Percentiles rank a stretch among this genome's conserved stretches.
Conservation (phyloP, 2,329 filamentous ascomycete species). For the Capronia epimyces region DNA sequence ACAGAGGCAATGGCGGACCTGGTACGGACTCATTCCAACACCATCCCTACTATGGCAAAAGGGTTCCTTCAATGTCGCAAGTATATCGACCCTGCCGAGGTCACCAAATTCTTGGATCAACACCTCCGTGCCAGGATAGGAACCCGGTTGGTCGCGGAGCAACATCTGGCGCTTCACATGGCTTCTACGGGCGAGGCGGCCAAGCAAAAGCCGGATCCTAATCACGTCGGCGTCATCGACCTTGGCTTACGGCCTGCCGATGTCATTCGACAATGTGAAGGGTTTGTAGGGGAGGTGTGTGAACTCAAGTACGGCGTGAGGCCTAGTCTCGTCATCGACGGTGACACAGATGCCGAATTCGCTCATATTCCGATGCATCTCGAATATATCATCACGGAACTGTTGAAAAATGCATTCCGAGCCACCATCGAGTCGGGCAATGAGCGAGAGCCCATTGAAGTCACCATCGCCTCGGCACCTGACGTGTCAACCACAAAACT, state of each 20-base stretch:
- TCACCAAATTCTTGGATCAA: slow-evolving; percentile 88
- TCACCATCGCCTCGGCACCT: slow-evolving; percentile 76
- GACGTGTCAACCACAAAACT: slow-evolving; percentile 40
- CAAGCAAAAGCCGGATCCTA: slow-evolving; percentile 37
- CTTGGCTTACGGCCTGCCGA: slow-evolving; percentile 76
- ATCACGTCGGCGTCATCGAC: slow-evolving; percentile 93
- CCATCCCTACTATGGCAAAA: slow-evolving; percentile 83
- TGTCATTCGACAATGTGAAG: slow-evolving; percentile 77
- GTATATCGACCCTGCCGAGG: slow-evolving; percentile 75
- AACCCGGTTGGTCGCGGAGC: slow-evolving; percentile 87
- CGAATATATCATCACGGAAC: slow-evolving; percentile 93
- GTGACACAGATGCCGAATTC: slow-evolving; percentile 80
- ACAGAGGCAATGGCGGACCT: slow-evolving; percentile 89
- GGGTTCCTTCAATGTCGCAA: slow-evolving; percentile 90
- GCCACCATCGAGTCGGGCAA: slow-evolving; percentile 82
- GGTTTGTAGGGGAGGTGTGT: slow-evolving; percentile 91
- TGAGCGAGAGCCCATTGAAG: slow-evolving; percentile 74
- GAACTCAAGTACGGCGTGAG: slow-evolving; percentile 91
- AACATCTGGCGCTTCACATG: slow-evolving; percentile 86
- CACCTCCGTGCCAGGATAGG: slow-evolving; percentile 91
- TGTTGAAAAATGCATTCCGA: slow-evolving; percentile 94
- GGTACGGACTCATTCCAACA: slow-evolving; percentile 91
- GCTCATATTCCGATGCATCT: slow-evolving; percentile 93
- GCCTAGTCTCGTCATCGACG: slow-evolving; percentile 73
- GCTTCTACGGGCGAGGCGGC: slow-evolving; percentile 67